A percentile compares a stretch with the other conserved stretches of the same genome.
Evolutionary conservation across 2,329 filamentous ascomycete genomes (phyloP).

Genomic region (Paraphoma chrysanthemicola): DNA sequence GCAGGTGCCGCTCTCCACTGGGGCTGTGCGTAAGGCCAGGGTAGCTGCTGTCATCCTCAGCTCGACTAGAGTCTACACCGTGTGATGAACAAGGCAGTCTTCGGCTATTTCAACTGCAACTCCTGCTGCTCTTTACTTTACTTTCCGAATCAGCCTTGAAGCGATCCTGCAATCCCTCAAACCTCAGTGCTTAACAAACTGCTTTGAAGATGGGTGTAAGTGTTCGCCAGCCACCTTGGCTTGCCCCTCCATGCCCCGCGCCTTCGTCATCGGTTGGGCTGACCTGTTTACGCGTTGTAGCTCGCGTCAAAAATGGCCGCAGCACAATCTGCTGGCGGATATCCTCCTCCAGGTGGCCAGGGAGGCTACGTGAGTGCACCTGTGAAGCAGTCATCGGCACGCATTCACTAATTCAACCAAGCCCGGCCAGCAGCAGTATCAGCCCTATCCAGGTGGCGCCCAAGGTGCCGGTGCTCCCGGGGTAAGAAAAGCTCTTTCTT

Average conservation of each 20-base stretch:
- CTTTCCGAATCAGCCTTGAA: conserved; percentile 17
- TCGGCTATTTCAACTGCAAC: conserved; percentile 15
- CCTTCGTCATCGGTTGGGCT: conserved; percentile 30
- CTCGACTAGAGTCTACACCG: conserved; percentile 2
- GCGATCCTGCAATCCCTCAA: neutral
- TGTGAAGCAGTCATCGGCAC: conserved; percentile 10
- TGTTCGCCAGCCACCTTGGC: conserved; percentile 9
- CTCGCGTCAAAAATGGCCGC: conserved; percentile 58
- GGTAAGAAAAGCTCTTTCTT: conserved; percentile 42
- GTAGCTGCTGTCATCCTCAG: conserved; percentile 4
- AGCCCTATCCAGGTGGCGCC: conserved; percentile 62
- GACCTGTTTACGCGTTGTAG: conserved; percentile 38
- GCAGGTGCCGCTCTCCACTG: conserved; percentile 3
- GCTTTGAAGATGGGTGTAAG: conserved; percentile 27
- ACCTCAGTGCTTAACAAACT: neutral
- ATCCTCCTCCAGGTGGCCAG: conserved; percentile 46
- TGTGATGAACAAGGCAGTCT: conserved; percentile 13
- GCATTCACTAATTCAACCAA: conserved; percentile 35
- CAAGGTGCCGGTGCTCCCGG: conserved; percentile 50
- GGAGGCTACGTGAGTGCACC: conserved; percentile 61
- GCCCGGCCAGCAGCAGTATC: conserved; percentile 60
- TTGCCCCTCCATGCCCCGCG: conserved; percentile 30
- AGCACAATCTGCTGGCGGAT: conserved; percentile 44
- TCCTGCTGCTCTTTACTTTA: conserved; percentile 6
- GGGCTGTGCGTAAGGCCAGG: conserved; percentile 13